Evolutionary conservation across 179 eudicot genomes (phyloP).

Genomic region (Gypsophila paniculata): DNA sequence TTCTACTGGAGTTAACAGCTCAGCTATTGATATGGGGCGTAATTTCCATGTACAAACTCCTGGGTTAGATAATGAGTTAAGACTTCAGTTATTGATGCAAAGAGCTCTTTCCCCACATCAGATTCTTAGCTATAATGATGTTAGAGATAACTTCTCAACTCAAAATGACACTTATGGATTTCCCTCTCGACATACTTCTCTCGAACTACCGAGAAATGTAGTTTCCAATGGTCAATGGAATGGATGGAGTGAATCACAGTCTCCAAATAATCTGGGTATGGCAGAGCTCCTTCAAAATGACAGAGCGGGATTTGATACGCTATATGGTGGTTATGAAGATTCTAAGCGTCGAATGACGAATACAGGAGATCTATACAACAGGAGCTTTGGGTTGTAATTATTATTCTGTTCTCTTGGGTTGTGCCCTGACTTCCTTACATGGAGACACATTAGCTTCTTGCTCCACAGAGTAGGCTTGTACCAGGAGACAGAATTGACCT

Average conservation of each 20-base stretch:
- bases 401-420: conserved; percentile 24
- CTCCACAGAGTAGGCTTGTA: conserved; percentile 26
- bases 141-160: conserved; percentile 42
- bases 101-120: conserved; percentile 44
- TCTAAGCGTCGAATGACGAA: conserved; percentile 61
- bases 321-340: conserved; percentile 57
- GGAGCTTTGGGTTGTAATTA: conserved; percentile 65
- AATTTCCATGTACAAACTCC: conserved; percentile 42
- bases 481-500: conserved; percentile 22
- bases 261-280: conserved; percentile 52
- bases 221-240: conserved; percentile 72
- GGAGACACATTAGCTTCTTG: conserved; percentile 14
- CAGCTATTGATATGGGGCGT: conserved; percentile 44
- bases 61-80: conserved; percentile 51
- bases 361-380: conserved; percentile 69
- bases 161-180: conserved; percentile 50
- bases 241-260: conserved; percentile 61
- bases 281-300: conserved; percentile 73
- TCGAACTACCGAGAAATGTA: conserved; percentile 54
- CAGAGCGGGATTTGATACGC: conserved; percentile 49
- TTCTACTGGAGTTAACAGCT: conserved; percentile 46
- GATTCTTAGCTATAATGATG: conserved; percentile 47
- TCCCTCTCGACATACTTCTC: conserved; percentile 44
- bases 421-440: neutral
- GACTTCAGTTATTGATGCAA: conserved; percentile 52